Base-by-base conservation (phyloP, 176 grass and related monocot species). In the Avena atlantica region DNA sequence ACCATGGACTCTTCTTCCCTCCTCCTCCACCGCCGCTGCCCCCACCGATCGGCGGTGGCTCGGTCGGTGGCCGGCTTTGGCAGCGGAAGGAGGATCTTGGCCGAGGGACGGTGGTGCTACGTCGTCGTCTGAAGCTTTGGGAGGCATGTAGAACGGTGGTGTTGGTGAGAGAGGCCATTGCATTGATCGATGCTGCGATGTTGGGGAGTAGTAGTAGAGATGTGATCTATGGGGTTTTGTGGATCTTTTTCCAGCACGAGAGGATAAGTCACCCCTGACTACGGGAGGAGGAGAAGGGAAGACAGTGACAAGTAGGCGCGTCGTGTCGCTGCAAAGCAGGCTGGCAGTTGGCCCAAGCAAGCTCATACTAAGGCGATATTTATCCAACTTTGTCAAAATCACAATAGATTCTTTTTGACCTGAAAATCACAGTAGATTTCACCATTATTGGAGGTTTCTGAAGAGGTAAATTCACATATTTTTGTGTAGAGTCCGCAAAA, bases 51-150 rank as follows among this genome's bases (percentile, higher is more conserved):
- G 87, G 23, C 42, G 87, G 23, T 29, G 88, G 90, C 69, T 80
- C 45, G 0, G 53, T 55, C n/a, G 86, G 93, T 16, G 52, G 78
- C 24, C 45, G 66, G 85, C 78, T 87, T 23, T 83, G 85, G 85
- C 94, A 95, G 37, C 75, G 53, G 9, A 80, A 77, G 82, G 52
- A 77, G 74, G 84, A 63, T 89, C 89, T 89, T 27, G 45, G 31
- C 77, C 84, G 87, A 0, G 84, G 57, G 8, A 76, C 64, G 52
- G 56, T 8, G 24, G 2, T 60, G 86, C 34, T 48, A 31, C 74
- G 78, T 58, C 60, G 86, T 48, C 64, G 86, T 49, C 70, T 73
- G 40, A 44, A 56, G 74, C 34, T 48, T 9, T 34, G 68, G 6
- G 82, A 52, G 15, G 49, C 55, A 45, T 58, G 85, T 68, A 65